These are phyloP conservation scores for Teratosphaeria pseudoeucalypti DNA, from an alignment of 2,329 filamentous ascomycete species.

Conservation along the genomic window DNA sequence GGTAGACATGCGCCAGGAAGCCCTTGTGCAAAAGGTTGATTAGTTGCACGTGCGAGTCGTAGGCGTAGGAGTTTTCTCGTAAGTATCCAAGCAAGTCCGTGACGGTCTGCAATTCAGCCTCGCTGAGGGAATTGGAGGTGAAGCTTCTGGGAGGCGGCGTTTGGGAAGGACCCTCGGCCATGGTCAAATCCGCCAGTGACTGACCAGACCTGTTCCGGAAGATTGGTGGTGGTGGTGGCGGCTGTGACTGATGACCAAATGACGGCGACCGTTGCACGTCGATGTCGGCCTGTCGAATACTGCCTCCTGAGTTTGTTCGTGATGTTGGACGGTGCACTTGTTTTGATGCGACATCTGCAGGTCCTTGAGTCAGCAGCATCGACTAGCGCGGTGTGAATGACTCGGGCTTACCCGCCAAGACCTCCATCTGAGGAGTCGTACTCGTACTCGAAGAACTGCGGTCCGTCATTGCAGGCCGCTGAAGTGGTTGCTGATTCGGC, in stretches of 20 bases:
- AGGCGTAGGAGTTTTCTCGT: slow-evolving; percentile 39
- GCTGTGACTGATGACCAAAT: slow-evolving; percentile 3
- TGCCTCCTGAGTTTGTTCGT: slow-evolving; percentile 24
- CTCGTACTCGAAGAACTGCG: slow-evolving; percentile 33
- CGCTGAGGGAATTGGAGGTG: slow-evolving; percentile 32
- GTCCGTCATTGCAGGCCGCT: slow-evolving; percentile 20
- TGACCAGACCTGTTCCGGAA: slow-evolving; percentile 31
- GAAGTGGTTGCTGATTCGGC: slow-evolving; percentile 4
- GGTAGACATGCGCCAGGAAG: slow-evolving; percentile 30
- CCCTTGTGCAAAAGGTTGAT: slow-evolving; percentile 40
- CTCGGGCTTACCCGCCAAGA: slow-evolving; percentile 32
- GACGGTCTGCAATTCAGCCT: slow-evolving; percentile 34
- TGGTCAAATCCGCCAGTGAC: slow-evolving; percentile 35
- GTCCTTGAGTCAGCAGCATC: slow-evolving; percentile 2
- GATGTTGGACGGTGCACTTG: slow-evolving; percentile 35
- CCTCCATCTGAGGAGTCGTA: slow-evolving; percentile 37
- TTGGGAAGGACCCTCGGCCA: slow-evolving; percentile 37
- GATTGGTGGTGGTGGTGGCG: slow-evolving; percentile 10
- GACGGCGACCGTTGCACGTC: slow-evolving; percentile 23
- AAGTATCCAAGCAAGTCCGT: slow-evolving; percentile 34
- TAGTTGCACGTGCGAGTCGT: slow-evolving; percentile 37
- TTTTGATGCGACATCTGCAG: slow-evolving; percentile 36
- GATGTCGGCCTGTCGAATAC: slow-evolving; percentile 13
- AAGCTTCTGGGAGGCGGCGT: slow-evolving; percentile 33
- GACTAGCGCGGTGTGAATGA: not conserved